Conservation (phyloP, 176 grass and related monocot species). For the Neostapfia colusana region DNA sequence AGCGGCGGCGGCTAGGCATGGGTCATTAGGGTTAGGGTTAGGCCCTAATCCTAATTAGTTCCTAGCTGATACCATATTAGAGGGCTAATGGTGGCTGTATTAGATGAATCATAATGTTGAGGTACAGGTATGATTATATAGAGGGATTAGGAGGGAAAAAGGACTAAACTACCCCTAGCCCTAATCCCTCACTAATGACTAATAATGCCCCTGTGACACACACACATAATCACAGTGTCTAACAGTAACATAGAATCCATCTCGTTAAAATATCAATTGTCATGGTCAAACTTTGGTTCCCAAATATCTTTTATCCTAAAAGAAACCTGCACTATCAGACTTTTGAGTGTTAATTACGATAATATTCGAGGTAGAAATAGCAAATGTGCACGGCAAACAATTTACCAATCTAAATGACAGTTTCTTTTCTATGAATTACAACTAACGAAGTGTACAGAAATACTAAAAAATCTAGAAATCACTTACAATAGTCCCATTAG, state of each 20-base stretch:
- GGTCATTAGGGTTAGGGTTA: no score
- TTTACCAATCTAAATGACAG: background rate
- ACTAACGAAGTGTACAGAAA: background rate
- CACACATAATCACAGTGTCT: no score
- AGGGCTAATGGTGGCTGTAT: no score
- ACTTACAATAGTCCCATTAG: conserved; percentile 75
- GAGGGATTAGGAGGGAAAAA: no score
- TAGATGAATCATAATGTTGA: no score
- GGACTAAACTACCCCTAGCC: no score
- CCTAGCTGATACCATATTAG: no score
- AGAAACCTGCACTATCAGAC: background rate
- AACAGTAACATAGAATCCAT: background rate
- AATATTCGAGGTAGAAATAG: background rate
- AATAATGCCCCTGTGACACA: no score
- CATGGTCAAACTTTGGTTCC: background rate
- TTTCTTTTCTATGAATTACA: background rate
- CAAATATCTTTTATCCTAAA: background rate
- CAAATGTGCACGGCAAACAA: background rate
- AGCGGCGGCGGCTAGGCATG: no score
- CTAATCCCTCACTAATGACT: no score
- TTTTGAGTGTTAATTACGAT: background rate
- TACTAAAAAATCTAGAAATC: conserved; percentile 22
- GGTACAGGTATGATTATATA: no score
- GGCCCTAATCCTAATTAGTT: no score
- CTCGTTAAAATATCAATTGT: background rate